Evolutionary conservation across 164 flowering plant genomes (phyloP).

Genomic region (Magnolia sinica): DNA sequence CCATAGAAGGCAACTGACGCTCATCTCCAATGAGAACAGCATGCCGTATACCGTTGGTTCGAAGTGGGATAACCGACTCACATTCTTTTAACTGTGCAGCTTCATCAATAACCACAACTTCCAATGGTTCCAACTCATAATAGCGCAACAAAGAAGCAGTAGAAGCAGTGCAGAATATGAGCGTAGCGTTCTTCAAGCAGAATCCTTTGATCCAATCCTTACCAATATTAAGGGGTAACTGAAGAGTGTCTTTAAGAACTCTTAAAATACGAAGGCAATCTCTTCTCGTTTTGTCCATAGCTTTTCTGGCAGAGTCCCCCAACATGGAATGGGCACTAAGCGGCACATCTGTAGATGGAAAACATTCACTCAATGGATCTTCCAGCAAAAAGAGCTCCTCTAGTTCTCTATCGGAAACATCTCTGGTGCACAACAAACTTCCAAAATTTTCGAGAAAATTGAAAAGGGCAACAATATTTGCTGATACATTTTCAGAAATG

Average conservation of each 20-base stretch:
- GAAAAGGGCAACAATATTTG: not conserved
- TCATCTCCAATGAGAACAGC: slow-evolving; percentile 51
- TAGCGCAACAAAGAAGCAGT: not conserved
- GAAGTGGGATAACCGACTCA: slow-evolving; percentile 49
- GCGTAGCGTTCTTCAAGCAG: not conserved
- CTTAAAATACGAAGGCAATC: not conserved
- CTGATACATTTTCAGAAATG: not conserved
- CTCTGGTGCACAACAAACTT: not conserved
- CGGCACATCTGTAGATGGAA: not conserved
- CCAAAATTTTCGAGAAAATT: not conserved
- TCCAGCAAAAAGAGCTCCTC: slow-evolving; percentile 1
- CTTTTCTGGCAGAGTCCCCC: not conserved
- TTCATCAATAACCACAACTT: slow-evolving; percentile 48
- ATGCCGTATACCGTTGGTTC: slow-evolving; percentile 32
- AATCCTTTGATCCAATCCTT: not conserved
- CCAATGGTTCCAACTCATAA: slow-evolving; percentile 10
- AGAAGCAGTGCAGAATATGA: not conserved
- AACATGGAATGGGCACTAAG: not conserved
- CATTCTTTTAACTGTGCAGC: slow-evolving; percentile 57
- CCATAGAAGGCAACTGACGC: slow-evolving; percentile 46
- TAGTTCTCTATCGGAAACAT: slow-evolving; percentile 3
- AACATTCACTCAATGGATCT: not conserved
- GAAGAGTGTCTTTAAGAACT: not conserved
- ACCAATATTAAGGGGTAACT: not conserved
- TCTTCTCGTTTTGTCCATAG: not conserved